These are phyloP conservation scores for Lactarius quietus DNA, from an alignment of 768 basidiomycete genomes.

Conservation along the genomic window DNA sequence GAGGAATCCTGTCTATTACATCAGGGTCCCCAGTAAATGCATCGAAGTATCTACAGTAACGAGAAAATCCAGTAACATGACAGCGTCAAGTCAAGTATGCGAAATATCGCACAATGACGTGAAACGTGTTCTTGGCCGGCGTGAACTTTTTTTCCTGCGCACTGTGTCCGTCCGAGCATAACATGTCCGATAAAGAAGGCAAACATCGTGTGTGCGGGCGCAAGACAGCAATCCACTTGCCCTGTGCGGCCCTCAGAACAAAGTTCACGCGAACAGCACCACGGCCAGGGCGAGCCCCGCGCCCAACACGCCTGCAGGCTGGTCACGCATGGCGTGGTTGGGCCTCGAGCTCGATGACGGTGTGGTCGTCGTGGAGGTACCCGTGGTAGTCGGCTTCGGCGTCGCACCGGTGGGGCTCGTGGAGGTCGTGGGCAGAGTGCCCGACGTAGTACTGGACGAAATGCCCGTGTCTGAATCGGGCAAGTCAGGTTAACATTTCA, in stretches of 20 bases:
- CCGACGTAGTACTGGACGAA: too few species aligned
- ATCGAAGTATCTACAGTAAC: neutral
- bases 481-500: neutral
- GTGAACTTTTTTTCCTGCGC: too few species aligned
- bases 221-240: neutral
- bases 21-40: neutral
- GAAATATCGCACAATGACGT: neutral
- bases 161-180: too few species aligned
- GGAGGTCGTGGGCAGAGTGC: too few species aligned
- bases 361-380: neutral
- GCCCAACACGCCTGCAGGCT: neutral
- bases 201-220: neutral
- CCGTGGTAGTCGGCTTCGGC: neutral
- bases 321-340: neutral
- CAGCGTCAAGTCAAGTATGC: neutral
- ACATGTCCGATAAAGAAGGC: too few species aligned
- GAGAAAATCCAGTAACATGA: neutral
- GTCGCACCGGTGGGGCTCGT: neutral
- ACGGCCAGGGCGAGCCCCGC: neutral
- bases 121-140: too few species aligned
- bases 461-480: neutral
- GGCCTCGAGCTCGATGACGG: neutral
- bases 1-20: neutral
- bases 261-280: neutral
- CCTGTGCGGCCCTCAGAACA: too few species aligned